phyloP scores from a whole-genome alignment of 2,329 filamentous ascomycete genomes.

The Knufia petricola region DNA sequence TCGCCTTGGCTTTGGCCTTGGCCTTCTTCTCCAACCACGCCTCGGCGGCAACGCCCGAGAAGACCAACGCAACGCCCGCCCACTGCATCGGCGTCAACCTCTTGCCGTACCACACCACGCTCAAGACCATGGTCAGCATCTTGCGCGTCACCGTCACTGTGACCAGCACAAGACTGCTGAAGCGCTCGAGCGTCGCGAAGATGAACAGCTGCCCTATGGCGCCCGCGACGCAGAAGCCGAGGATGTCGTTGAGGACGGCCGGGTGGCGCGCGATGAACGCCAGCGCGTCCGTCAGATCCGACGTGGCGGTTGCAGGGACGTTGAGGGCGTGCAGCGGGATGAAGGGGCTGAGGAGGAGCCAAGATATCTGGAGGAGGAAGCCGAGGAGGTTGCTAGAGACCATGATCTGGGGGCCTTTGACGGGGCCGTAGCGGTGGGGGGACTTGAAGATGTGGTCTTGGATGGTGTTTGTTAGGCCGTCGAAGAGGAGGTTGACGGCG shows the following conservation, averaged over 20 bases:
- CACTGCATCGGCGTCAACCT: constrained; percentile 80
- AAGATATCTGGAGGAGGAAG: constrained; percentile 64
- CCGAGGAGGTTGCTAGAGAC: constrained; percentile 88
- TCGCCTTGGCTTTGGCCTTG: too few relatives aligned
- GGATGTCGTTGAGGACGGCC: constrained; percentile 71
- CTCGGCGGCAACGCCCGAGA: constrained; percentile 90
- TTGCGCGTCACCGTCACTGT: constrained; percentile 96
- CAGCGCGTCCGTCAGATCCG: constrained; percentile 70
- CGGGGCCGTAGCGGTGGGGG: constrained; percentile 57
- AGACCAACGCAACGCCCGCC: constrained; percentile 84
- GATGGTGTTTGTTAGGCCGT: constrained; percentile 90
- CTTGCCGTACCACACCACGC: constrained; percentile 90
- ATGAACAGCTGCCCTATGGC: constrained; percentile 95
- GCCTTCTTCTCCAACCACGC: constrained; percentile 69
- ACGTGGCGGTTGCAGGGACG: constrained; percentile 43
- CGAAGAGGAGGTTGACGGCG: constrained; percentile 82
- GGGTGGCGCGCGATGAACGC: constrained; percentile 74
- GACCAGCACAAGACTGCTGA: constrained; percentile 83
- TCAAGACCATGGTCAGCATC: constrained; percentile 98
- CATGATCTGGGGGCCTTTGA: constrained; percentile 97
- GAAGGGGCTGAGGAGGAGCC: constrained; percentile 70
- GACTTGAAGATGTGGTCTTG: constrained; percentile 86
- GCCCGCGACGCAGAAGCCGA: constrained; percentile 82
- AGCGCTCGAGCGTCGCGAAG: constrained; percentile 87
- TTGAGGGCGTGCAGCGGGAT: constrained; percentile 59